Conservation (phyloP, 345 rosid genomes). For the Lagerstroemia speciosa region DNA sequence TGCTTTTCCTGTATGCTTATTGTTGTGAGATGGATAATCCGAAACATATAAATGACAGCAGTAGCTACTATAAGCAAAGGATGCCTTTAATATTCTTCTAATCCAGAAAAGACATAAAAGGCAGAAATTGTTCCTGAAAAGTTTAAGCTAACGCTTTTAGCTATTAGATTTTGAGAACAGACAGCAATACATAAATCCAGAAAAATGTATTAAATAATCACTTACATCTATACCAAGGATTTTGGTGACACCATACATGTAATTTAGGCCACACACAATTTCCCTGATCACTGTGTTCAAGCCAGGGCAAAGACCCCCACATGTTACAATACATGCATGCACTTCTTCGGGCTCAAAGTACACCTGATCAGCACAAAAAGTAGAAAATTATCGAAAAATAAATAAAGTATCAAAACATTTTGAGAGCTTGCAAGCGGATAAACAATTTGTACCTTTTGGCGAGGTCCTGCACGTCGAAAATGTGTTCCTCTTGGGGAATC, state of each 20-base stretch:
- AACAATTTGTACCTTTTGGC: conserved; percentile 25
- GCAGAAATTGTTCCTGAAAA: not conserved
- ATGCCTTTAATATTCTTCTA: not conserved
- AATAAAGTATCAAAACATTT: not conserved
- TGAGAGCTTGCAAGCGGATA: not conserved
- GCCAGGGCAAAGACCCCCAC: conserved; percentile 42
- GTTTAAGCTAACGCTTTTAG: not conserved
- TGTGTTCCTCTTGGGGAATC: conserved; percentile 27
- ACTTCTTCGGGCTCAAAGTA: conserved; percentile 31
- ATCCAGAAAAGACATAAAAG: not conserved
- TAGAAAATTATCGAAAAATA: not conserved
- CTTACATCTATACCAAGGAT: conserved; percentile 37
- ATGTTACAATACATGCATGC: conserved; percentile 36
- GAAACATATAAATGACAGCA: not conserved
- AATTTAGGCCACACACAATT: conserved; percentile 32
- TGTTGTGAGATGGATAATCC: not conserved
- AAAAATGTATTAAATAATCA: conserved; percentile 7
- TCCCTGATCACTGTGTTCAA: conserved; percentile 40
- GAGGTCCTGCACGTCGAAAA: conserved; percentile 42
- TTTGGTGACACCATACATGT: conserved; percentile 33
- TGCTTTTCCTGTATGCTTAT: not conserved
- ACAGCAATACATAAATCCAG: not conserved
- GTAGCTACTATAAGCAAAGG: not conserved
- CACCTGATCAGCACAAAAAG: conserved; percentile 18
- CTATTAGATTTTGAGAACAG: not conserved